Conservation (phyloP, 2,329 filamentous ascomycete species). For the Chalaropsis ovoidea region DNA sequence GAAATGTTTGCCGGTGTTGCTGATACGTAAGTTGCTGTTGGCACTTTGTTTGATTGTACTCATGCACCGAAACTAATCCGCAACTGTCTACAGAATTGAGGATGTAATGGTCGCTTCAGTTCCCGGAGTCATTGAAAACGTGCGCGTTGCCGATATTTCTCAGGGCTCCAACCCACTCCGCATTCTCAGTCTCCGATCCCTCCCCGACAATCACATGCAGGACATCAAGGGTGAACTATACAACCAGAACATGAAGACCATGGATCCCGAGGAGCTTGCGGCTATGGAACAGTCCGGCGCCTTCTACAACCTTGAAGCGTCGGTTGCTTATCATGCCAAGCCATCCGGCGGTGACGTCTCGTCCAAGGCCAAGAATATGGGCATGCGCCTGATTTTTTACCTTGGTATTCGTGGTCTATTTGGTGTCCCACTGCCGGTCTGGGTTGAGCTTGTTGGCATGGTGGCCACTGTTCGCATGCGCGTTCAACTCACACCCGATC, state of each 20-base stretch:
- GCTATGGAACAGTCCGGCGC: slow-evolving; percentile 84
- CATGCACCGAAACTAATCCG: slow-evolving; percentile 7
- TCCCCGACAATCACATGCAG: slow-evolving; percentile 66
- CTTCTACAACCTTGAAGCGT: slow-evolving; percentile 85
- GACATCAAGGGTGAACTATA: slow-evolving; percentile 75
- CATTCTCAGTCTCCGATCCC: slow-evolving; percentile 73
- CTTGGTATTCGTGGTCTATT: slow-evolving; percentile 82
- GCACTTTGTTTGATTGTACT: accelerated
- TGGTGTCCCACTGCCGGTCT: slow-evolving; percentile 77
- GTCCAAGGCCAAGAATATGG: slow-evolving; percentile 86
- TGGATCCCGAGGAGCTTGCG: slow-evolving; percentile 76
- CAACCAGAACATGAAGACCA: slow-evolving; percentile 65
- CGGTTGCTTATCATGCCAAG: slow-evolving; percentile 81
- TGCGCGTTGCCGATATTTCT: slow-evolving; percentile 87
- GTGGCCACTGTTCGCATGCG: slow-evolving; percentile 78
- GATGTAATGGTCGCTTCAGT: slow-evolving; percentile 97
- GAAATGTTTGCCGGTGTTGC: slow-evolving; percentile 88
- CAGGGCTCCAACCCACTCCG: slow-evolving; percentile 86
- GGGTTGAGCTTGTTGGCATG: slow-evolving; percentile 82
- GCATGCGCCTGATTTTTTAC: slow-evolving; percentile 93
- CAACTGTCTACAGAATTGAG: slow-evolving; percentile 32
- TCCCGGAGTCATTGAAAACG: slow-evolving; percentile 82
- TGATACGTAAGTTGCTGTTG: slow-evolving; percentile 50
- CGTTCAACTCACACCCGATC: slow-evolving; percentile 75
- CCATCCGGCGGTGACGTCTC: slow-evolving; percentile 60